A percentile compares a stretch with the other conserved stretches of the same genome.
Conservation (phyloP, 129 eudicot species). For the Dittrichia graveolens region DNA sequence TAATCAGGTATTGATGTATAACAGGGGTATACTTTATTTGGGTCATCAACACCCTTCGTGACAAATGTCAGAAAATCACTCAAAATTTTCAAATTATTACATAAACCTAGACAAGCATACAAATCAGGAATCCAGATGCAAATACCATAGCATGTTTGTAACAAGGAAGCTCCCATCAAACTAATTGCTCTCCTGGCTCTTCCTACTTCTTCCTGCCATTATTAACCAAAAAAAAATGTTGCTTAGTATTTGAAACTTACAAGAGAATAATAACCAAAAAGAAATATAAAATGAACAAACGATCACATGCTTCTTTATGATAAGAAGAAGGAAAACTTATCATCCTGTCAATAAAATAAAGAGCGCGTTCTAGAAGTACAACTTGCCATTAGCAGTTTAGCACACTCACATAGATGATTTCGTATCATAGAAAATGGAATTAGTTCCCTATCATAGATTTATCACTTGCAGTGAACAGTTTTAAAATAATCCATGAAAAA, state of each 20-base stretch:
- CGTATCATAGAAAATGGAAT: neutral
- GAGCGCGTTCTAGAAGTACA: conserved; percentile 1
- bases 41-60: conserved; percentile 2
- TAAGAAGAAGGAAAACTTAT: neutral
- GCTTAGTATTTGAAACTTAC: conserved; percentile 8
- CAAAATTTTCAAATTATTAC: conserved; percentile 7
- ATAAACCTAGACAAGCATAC: conserved; percentile 8
- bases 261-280: neutral
- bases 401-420: conserved; percentile 1
- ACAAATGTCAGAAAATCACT: conserved; percentile 1
- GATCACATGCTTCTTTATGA: conserved; percentile 20
- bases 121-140: conserved; percentile 1
- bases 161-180: conserved; percentile 87
- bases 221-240: conserved; percentile 18
- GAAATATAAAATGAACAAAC: neutral
- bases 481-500: conserved; percentile 3
- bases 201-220: conserved; percentile 77
- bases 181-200: conserved; percentile 73
- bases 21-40: neutral
- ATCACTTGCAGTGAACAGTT: conserved; percentile 1
- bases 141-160: conserved; percentile 73
- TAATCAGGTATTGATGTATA: neutral
- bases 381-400: conserved; percentile 5
- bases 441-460: conserved; percentile 10
- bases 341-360: neutral